Base-by-base conservation (phyloP, 192 early-diverging fungal genomes). In the Dissophora ornata region DNA sequence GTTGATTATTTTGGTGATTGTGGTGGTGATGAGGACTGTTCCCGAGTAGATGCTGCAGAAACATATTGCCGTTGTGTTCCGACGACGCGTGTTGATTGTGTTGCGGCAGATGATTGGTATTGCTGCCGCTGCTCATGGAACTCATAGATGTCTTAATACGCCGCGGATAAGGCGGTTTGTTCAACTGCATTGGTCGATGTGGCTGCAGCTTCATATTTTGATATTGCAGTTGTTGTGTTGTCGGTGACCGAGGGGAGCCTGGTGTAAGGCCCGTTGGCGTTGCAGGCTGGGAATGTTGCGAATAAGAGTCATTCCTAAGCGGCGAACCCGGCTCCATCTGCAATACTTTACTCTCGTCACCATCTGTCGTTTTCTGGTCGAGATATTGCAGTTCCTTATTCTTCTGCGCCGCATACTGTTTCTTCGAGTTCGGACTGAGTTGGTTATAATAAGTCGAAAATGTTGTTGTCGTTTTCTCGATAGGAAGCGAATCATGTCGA, bases 381-480 rank as follows among this genome's bases (percentile, higher is more conserved):
- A 56, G 42, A 1, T 50, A 51, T 25, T 42, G 62, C 15, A 10
- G 38, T 38, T 56, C 40, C 18, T 19, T 7, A 26, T 51, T 21
- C 48, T 24, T 16, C 33, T 46, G 57, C 36, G 28, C 8, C 12
- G 30, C 28, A 40, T 48, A 57, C 12, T 57, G 49, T 3, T 51
- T 36, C 44, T 40, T 49, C 46, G 55, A 44, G 34, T 42, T 18
- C 22, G 41, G 68, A 46, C 58, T 40, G 30, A 46, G 58, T 15
- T 55, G 68, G 42, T 54, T 34, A 22, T 51, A 58, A 42, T 19
- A 59, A 3, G 67, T 57, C 10, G 67, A 45, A 10, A 71, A 62
- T 21, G 69, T 38, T 38, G 36, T 13, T 58, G 13, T 45, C 38
- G 1, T 38, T 60, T 46, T 21, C 29, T n/a, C n/a, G n/a, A n/a